Base-by-base conservation (phyloP, 1,284 basidiomycete genomes). In the Thecaphora thlaspeos region DNA sequence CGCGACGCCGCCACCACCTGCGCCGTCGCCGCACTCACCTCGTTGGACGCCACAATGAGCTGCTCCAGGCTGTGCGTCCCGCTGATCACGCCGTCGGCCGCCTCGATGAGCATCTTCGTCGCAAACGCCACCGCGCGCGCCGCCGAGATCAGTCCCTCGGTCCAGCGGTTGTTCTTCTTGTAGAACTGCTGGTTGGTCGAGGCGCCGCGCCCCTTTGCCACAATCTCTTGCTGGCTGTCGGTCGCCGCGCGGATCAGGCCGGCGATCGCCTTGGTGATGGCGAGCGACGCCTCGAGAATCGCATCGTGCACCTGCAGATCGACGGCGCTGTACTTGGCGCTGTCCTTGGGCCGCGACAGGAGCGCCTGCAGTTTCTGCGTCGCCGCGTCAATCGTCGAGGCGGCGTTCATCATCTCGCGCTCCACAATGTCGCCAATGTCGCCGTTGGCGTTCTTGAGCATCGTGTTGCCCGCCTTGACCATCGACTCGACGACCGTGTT, bases 131-230 rank as follows among this genome's bases (percentile, higher is more conserved):
- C 95, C 7, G 95, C 86, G 79, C 95, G 95, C 28, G 95, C 95
- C 21, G 95, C 95, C 28, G 91, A 95, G 70, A 98, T 94, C 64
- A 99, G 87, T 67, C 95, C 95, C 79, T 99, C 95, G 18, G 95
- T 98, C 95, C 95, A 99, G 60, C 95, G 86, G 80, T 98, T 97
- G 86, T 99, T 96, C 61, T 89, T 87, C 83, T 99, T 99, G 85
- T 97, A 98, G 84, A 99, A 99, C 75, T 97, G 94, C 80, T 95
- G 91, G 51, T 76, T 77, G 22, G 91, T 86, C 78, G 87, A 91
- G 12, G 90, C 88, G 5, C 94, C 94, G 79, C 87, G 89, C 61
- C 95, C 95, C 80, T 94, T 88, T 4, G 88, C 87, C 43, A 98
- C 95, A 61, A 98, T 99, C 81, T 99, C 95, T 78, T 96, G 87